Percentiles rank a stretch among this genome's conserved stretches.
Evolutionary conservation across 2,329 filamentous ascomycete genomes (phyloP).

Genomic region (Colletotrichum brevisporum): DNA sequence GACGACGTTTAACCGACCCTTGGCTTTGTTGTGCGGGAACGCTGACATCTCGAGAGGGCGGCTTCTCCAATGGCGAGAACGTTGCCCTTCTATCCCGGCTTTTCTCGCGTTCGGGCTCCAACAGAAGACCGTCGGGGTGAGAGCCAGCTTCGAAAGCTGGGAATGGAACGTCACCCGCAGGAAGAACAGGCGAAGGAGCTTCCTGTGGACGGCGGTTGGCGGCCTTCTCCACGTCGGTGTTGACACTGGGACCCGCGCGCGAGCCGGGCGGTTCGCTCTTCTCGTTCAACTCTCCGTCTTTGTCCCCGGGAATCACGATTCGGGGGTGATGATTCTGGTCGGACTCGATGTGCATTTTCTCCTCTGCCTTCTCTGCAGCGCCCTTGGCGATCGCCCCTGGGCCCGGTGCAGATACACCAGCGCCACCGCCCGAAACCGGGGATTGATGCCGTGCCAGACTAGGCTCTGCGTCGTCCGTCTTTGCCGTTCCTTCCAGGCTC

Average conservation of each 20-base stretch:
- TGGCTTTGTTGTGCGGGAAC: constrained; percentile 50
- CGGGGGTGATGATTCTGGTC: constrained; percentile 48
- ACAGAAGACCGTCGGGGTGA: constrained; percentile 46
- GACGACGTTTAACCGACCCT: constrained; percentile 72
- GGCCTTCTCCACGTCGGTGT: constrained; percentile 47
- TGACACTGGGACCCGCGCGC: constrained; percentile 26
- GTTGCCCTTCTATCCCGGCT: constrained; percentile 67
- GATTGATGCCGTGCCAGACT: constrained; percentile 52
- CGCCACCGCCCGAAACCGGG: constrained; percentile 51
- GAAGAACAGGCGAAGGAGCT: constrained; percentile 57
- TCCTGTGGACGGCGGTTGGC: constrained; percentile 49
- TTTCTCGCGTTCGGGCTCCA: constrained; percentile 54
- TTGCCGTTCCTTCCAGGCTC: constrained; percentile 70
- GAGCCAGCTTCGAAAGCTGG: constrained; percentile 59
- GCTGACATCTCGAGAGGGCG: constrained; percentile 54
- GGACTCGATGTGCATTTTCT: constrained; percentile 46
- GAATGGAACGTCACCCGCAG: constrained; percentile 61
- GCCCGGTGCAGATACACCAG: constrained; percentile 60
- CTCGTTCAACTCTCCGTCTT: constrained; percentile 53
- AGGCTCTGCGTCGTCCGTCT: constrained; percentile 64
- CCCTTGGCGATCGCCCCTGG: constrained; percentile 55
- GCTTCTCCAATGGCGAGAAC: constrained; percentile 68
- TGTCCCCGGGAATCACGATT: constrained; percentile 50
- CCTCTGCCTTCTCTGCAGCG: constrained; percentile 52
- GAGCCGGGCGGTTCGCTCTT: constrained; percentile 48